phyloP scores from a whole-genome alignment of 306 rosid genomes.

The Casuarina cunninghamiana region DNA sequence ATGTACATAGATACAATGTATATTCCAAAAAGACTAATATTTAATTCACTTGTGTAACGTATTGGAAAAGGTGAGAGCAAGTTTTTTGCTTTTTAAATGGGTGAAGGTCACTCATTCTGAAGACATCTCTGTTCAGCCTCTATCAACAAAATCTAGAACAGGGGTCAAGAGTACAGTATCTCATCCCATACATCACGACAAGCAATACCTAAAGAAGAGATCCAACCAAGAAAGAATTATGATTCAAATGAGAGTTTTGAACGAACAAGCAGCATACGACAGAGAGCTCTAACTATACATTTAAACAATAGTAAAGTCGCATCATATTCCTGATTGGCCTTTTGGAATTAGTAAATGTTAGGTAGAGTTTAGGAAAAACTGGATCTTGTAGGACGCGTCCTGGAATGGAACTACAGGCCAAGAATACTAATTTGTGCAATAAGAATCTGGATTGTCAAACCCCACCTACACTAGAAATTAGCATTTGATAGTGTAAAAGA shows the following conservation, averaged over 20 bases:
- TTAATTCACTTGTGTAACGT: too few species aligned
- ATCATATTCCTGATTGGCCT: neutral
- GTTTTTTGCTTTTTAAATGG: too few species aligned
- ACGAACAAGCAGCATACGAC: neutral
- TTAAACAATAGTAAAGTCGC: neutral
- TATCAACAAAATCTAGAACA: neutral
- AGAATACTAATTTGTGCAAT: neutral
- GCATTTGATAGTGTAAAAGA: conserved; percentile 23
- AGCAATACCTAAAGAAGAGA: neutral
- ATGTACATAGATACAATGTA: too few species aligned
- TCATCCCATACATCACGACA: neutral
- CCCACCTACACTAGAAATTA: conserved; percentile 7
- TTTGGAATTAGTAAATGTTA: neutral
- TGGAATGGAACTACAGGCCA: neutral
- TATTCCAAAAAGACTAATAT: too few species aligned
- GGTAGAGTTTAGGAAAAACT: neutral
- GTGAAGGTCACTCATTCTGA: too few species aligned
- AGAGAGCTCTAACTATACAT: neutral
- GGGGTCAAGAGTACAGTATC: neutral
- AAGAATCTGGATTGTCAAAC: neutral
- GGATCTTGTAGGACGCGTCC: neutral
- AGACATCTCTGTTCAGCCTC: neutral
- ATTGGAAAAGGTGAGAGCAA: too few species aligned
- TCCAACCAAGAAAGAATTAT: neutral
- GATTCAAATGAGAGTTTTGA: neutral